Evolutionary conservation across 805 yeast genomes (phyloP).

Genomic region (Jamesozyma jinghongensis): DNA sequence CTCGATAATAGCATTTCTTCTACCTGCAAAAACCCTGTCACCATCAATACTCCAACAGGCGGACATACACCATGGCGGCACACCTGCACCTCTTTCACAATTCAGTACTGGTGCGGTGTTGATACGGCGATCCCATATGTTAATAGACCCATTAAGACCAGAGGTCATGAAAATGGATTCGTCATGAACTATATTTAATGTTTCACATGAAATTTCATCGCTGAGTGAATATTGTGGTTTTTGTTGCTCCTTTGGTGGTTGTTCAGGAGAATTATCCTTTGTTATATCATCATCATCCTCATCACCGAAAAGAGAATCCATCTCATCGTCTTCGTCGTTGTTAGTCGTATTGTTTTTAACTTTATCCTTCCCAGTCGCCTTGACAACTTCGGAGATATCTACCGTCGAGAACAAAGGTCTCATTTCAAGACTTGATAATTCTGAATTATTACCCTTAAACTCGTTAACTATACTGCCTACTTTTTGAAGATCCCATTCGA

Average conservation of each 20-base stretch:
- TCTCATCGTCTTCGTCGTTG: constrained; percentile 33
- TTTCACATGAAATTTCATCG: constrained; percentile 20
- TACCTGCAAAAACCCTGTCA: constrained; percentile 66
- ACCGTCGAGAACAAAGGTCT: constrained; percentile 48
- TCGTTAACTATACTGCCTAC: constrained; percentile 47
- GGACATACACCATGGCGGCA: constrained; percentile 93
- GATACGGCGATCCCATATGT: constrained; percentile 72
- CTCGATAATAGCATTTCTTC: constrained; percentile 83
- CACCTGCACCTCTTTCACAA: constrained; percentile 46
- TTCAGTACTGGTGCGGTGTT: constrained; percentile 35
- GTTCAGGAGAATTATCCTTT: constrained; percentile 3
- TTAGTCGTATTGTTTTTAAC: constrained; percentile 24
- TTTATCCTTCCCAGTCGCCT: constrained; percentile 16
- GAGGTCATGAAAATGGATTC: constrained; percentile 63
- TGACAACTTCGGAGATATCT: constrained; percentile 29
- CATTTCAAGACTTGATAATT: constrained; percentile 65
- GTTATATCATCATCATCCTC: constrained; percentile 37
- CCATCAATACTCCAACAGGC: constrained; percentile 87
- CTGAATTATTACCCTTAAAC: constrained; percentile 59
- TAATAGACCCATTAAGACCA: constrained; percentile 71
- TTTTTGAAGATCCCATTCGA: constrained; percentile 73
- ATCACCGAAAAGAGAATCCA: constrained; percentile 53
- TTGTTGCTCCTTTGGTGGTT: constrained; percentile 4
- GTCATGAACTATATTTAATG: constrained; percentile 27
- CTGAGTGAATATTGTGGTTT: constrained; percentile 1